Base-by-base conservation (phyloP, 257 asterid genomes). In the Solanum peruvianum region DNA sequence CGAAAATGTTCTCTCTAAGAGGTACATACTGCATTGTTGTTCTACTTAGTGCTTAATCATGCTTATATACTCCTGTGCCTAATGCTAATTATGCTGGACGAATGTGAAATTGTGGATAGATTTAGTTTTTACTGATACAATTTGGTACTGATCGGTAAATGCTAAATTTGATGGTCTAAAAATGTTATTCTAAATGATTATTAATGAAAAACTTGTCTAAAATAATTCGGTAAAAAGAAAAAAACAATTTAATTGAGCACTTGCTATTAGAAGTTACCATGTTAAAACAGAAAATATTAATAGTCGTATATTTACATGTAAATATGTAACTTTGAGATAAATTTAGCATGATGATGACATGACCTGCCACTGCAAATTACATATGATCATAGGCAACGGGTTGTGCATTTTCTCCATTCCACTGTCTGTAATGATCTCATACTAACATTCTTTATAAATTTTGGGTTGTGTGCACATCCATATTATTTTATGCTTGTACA, bases 1-100 rank as follows among this genome's bases (percentile, higher is more conserved):
- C 98, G n/a, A 96, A 95, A 91, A 95, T 93, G 88, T 95, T 96
- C 87, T 93, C 98, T 25, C 94, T 96, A 84, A 92, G 90, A 93
- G 99, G 98, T 96, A 92, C 66, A 56, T 33, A 90, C 49, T 90
- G 47, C 73, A 47, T 45, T 20, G 33, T 47, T 75, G 69, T 41
- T 84, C 62, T 83, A 16, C 88, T 84, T 88, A 33, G 75, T 64
- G 70, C 37, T 60, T 89, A 35, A 86, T 56, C 85, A 76, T 89
- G 76, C 15, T 70, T 86, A 41, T 81, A 49, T 52, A 13, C 85
- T 47, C 67, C 85, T 47, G 85, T 80, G 67, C 85, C 11, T 47
- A 25, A 27, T 47, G 42, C 66, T 45, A 16, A 27, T 45, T 45
- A 52, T 80, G 44, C 85, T 80, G 60, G 67, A 31, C 11, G 47